phyloP scores from a whole-genome alignment of 2,329 filamentous ascomycete species.

The Didymella arachidicola region DNA sequence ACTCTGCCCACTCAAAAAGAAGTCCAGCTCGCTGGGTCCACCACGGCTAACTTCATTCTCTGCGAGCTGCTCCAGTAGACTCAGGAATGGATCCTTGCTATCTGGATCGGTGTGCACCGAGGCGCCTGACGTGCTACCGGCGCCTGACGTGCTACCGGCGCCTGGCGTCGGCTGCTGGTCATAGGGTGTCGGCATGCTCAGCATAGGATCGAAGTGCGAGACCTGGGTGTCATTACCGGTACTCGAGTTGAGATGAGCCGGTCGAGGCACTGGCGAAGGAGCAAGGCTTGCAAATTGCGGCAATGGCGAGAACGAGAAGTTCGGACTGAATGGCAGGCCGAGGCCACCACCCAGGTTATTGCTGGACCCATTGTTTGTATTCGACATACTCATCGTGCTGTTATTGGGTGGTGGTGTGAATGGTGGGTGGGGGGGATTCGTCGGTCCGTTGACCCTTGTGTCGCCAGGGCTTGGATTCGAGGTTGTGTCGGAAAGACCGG shows the following conservation, averaged over 20 bases:
- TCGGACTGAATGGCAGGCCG: slow-evolving; percentile 52
- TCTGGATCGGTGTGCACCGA: slow-evolving; percentile 60
- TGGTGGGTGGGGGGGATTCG: slow-evolving; percentile 34
- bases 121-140: slow-evolving; percentile 52
- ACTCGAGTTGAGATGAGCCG: slow-evolving; percentile 28
- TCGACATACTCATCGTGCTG: slow-evolving; percentile 27
- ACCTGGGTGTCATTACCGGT: slow-evolving; percentile 22
- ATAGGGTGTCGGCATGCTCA: slow-evolving; percentile 52
- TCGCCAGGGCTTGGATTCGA: slow-evolving; percentile 36
- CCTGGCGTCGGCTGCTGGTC: slow-evolving; percentile 56
- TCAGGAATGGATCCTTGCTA: slow-evolving; percentile 78
- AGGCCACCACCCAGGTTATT: slow-evolving; percentile 30
- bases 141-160: slow-evolving; percentile 56
- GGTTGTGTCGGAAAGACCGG: slow-evolving; percentile 30
- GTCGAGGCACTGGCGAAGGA: slow-evolving; percentile 40
- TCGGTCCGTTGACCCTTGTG: slow-evolving; percentile 30
- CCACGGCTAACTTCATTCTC: slow-evolving; percentile 78
- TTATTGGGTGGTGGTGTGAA: slow-evolving; percentile 41
- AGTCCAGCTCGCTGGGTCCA: slow-evolving; percentile 77
- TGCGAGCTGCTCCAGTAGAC: slow-evolving; percentile 79
- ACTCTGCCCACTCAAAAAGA: slow-evolving; percentile 65
- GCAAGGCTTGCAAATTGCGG: slow-evolving; percentile 46
- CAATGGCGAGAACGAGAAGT: slow-evolving; percentile 50
- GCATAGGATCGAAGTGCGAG: slow-evolving; percentile 50
- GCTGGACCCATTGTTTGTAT: slow-evolving; percentile 14